Evolutionary conservation across 352 stramenopile genomes (phyloP), one percentile per base, ranked within the genome.

Genomic region (Plasmopara viticola): DNA sequence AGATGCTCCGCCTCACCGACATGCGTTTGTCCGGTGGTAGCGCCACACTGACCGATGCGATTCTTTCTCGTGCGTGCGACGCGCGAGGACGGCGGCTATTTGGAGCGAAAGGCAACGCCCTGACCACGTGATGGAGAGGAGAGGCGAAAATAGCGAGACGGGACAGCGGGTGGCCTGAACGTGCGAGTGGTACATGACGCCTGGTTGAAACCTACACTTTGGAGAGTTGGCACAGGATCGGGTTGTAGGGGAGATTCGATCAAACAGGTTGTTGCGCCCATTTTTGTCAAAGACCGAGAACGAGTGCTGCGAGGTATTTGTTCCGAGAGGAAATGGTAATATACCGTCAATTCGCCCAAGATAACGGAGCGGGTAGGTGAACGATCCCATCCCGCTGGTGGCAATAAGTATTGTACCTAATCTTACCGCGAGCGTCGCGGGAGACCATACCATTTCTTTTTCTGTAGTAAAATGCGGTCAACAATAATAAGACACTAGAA

Each of bases 1-100:
- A 87, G 18, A 80, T 48, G 25, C 76, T 68, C 43, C 59, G 59
- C 59, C 65, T 68, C 43, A 48, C 48, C 44, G 58, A 33, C 62
- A 70, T 70, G 34, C 44, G 35, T 31, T 28, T 28, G 39, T 51
- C 46, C 15, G 46, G 20, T 25, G 20, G 20, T 25, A 25, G 3
- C 20, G 37, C 37, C 45, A 31, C n/a, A 25, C n/a, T 51, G 31
- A 8, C 13, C 13, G n/a, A 29, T 25, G 6, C 44, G 13, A 8
- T 35, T 35, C 6, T 12, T 35, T 35, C 31, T 6, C 31, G 29
- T 14, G 48, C 33, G 37, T 53, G 25, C 34, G 6, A 44, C 30
- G 17, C 31, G 12, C 43, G 43, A 56, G 44, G 35, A 41, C 40
- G 15, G 35, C 20, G 50, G 59, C 56, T 63, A 59, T 54, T 63